A percentile compares a stretch with the other conserved stretches of the same genome.
These are phyloP conservation scores for Stephanodiscus triporus DNA, from an alignment of 108 stramenopile species.

Conservation along the genomic window DNA sequence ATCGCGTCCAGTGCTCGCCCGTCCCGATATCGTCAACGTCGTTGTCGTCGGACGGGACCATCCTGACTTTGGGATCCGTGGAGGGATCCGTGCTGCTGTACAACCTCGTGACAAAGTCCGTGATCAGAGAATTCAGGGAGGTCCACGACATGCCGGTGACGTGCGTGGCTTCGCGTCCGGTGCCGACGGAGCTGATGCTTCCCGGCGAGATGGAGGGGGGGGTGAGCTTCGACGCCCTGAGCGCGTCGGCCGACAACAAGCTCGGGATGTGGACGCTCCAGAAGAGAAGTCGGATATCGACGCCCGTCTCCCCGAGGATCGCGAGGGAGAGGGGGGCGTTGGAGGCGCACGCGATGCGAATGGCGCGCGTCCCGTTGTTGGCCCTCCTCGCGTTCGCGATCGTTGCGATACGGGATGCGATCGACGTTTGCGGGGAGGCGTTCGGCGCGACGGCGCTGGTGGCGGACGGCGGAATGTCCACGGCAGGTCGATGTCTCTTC, in stretches of 20 bases:
- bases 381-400: slow-evolving; percentile 9
- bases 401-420: slow-evolving; percentile 32
- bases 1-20: slow-evolving; percentile 62
- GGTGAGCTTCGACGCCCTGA: slow-evolving; percentile 69
- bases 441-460: slow-evolving; percentile 28
- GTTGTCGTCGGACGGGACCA: slow-evolving; percentile 61
- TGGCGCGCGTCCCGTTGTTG: slow-evolving; percentile 30
- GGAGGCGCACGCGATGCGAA: slow-evolving; percentile 23
- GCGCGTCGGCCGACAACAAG: slow-evolving; percentile 80
- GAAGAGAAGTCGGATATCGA: slow-evolving; percentile 34
- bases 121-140: slow-evolving; percentile 64
- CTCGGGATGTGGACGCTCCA: slow-evolving; percentile 70
- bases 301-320: background rate
- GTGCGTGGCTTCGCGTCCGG: slow-evolving; percentile 81
- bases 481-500: slow-evolving; percentile 38
- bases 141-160: slow-evolving; percentile 88
- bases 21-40: slow-evolving; percentile 79
- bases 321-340: slow-evolving; percentile 15
- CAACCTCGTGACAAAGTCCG: slow-evolving; percentile 54
- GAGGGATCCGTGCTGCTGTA: slow-evolving; percentile 74
- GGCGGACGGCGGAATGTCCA: slow-evolving; percentile 27
- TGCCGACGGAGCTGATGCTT: slow-evolving; percentile 50
- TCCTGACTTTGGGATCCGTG: slow-evolving; percentile 67
- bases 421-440: slow-evolving; percentile 33
- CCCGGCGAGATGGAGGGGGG: slow-evolving; percentile 65